Conservation (phyloP, 345 rosid species). For the Boechera divaricarpa region DNA sequence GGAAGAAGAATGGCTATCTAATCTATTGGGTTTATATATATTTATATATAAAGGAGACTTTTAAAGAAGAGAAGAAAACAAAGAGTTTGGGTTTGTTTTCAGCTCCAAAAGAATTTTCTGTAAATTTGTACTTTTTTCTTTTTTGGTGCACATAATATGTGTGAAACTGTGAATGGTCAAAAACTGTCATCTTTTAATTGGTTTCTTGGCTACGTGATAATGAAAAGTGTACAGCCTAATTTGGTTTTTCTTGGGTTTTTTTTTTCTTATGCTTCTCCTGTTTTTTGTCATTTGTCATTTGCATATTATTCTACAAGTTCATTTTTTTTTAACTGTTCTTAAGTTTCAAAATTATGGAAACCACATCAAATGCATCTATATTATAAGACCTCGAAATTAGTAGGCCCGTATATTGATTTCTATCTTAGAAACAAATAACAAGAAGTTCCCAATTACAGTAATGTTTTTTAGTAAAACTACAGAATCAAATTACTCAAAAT, state of each 20-base stretch:
- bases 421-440: too few relatives aligned
- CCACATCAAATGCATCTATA: not conserved
- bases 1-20: conserved; percentile 39
- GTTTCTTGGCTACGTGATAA: conserved; percentile 34
- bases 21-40: conserved; percentile 37
- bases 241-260: not conserved
- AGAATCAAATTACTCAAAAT: not conserved
- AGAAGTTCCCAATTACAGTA: not conserved
- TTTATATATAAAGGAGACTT: conserved; percentile 33
- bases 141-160: conserved; percentile 44
- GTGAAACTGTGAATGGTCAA: conserved; percentile 33
- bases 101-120: conserved; percentile 42
- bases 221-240: conserved; percentile 42
- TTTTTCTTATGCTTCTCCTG: not conserved
- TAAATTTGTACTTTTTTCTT: conserved; percentile 43
- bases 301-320: not conserved
- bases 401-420: too few relatives aligned
- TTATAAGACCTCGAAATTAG: too few relatives aligned
- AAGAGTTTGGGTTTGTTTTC: conserved; percentile 47
- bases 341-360: not conserved
- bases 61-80: conserved; percentile 39
- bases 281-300: conserved; percentile 7
- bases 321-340: not conserved
- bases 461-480: not conserved
- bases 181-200: conserved; percentile 34